Evolutionary conservation across 352 stramenopile species (phyloP), one percentile per base, ranked within the genome.

Genomic region (Phytophthora fragariae): DNA sequence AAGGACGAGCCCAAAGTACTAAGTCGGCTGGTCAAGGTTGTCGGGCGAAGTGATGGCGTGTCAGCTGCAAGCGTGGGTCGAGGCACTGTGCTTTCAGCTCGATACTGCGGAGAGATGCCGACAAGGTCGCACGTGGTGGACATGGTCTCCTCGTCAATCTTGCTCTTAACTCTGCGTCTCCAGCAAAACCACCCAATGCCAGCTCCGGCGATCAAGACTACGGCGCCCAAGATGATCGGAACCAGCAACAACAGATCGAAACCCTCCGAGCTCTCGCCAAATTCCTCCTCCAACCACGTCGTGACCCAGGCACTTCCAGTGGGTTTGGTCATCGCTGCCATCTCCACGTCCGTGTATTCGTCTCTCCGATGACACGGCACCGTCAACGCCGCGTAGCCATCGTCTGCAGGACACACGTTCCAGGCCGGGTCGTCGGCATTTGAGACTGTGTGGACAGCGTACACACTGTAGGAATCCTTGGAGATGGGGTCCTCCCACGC

Each of bases 21-120:
- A 14, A 50, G 41, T 12, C 61, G 65, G 3, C 44, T 66, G 2
- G 70, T 73, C 65, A 68, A 52, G 29, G 69, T 55, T 7, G 58
- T 77, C 2, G 44, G 47, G 29, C 66, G 58, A 57, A 44, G 65
- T 5, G 54, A 4, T 52, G 37, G 57, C 7, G 54, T 70, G 19
- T n/a, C 41, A 17, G 33, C 46, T 39, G 6, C 31, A 19, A 52
- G 47, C 2, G 54, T 60, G 75, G 27, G 81, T 67, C 46, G 76
- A 76, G 76, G 72, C 84, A 63, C 53, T 47, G 27, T 71, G 57
- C 33, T 75, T 86, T 37, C 78, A 73, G 60, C 24, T 33, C 56
- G 2, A 35, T 73, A 77, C 14, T 62, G 35, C 14, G 70, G 65
- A 55, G 65, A 76, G 3, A 39, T 21, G 14, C n/a, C 46, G 50